Evolutionary conservation across 1,284 basidiomycete genomes (phyloP).

Genomic region (Marasmius tenuissimus): DNA sequence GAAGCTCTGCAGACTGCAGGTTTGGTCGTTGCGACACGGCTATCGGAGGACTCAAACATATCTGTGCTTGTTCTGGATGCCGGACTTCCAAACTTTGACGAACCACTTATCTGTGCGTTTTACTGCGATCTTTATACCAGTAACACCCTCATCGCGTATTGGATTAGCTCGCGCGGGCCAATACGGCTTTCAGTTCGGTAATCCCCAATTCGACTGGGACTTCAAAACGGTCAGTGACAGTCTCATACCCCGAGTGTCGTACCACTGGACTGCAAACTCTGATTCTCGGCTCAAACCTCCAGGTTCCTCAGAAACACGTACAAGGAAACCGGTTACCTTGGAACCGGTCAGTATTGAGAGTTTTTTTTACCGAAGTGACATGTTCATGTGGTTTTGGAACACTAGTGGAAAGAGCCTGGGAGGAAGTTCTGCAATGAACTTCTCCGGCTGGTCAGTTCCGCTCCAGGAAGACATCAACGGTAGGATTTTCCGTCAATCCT

Average conservation of each 20-base stretch:
- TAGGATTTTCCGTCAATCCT: slow-evolving; percentile 6
- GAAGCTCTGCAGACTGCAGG: slow-evolving; percentile 33
- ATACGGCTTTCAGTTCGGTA: slow-evolving; percentile 16
- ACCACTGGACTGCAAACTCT: not conserved
- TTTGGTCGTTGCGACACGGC: slow-evolving; percentile 43
- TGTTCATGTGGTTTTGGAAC: slow-evolving; percentile 12
- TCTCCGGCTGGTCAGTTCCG: slow-evolving; percentile 26
- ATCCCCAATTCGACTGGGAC: slow-evolving; percentile 24
- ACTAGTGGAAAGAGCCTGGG: slow-evolving; percentile 24
- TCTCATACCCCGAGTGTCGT: not conserved
- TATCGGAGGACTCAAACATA: slow-evolving; percentile 40
- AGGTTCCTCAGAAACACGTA: slow-evolving; percentile 11
- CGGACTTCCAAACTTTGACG: slow-evolving; percentile 19
- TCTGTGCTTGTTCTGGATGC: slow-evolving; percentile 35
- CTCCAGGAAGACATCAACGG: slow-evolving; percentile 29
- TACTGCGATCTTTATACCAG: not conserved
- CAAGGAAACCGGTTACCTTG: slow-evolving; percentile 1
- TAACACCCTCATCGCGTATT: not conserved
- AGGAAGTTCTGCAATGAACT: slow-evolving; percentile 24
- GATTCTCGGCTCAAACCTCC: not conserved
- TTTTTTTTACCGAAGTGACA: slow-evolving; percentile 19
- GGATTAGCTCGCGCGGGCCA: slow-evolving; percentile 14
- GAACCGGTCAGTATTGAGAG: not conserved
- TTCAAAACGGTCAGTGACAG: slow-evolving; percentile 18
- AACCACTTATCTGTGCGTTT: slow-evolving; percentile 6